Base-by-base conservation (phyloP, 768 basidiomycete genomes). In the Leccinum subtestaceum region DNA sequence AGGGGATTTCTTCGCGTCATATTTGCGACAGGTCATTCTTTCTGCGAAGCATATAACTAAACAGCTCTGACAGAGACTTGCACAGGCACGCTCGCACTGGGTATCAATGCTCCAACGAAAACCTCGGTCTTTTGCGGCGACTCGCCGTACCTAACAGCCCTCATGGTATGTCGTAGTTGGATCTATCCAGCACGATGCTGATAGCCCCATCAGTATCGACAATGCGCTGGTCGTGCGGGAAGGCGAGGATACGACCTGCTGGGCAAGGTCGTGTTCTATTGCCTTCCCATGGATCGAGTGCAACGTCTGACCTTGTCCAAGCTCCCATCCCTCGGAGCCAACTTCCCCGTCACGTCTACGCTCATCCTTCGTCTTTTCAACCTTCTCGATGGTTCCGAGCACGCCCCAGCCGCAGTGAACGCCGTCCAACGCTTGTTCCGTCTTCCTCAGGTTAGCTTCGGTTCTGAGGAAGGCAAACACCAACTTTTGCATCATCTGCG, bases 241-340 rank as follows among this genome's bases (percentile, higher is more conserved):
- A 81, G 88, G 46, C 80, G 88, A 65, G 88, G 88, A 2, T 88
- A 79, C 59, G 87, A 89, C 64, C 77, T 85, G 6, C 75, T 86
- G 0, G 88, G 88, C 7, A 86, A 86, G 54, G 87, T 89, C 40
- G 76, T 90, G 2, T 90, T 91, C 74, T 88, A 86, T 64, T 88
- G 87, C 23, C 67, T 90, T 7, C 72, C 86, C 4, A 77, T 86
- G 67, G 82, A 85, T 58, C 78, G 86, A 43, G 81, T 87, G 4
- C 82, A 87, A 61, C 81, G 87, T 27, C 73, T 91, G 25, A 75
- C 85, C 6, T 70, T 88, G 1, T 90, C 89, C 15, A 82, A 77
- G 63, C 75, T 86, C 23, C 89, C 86, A 5, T 78, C 81, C 12
- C 77, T 89, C 4, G 78, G 80, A 34, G 86, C 84, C 17, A 82